Evolutionary conservation across 805 yeast species (phyloP).

Genomic region (Cephaloascus albidus): DNA sequence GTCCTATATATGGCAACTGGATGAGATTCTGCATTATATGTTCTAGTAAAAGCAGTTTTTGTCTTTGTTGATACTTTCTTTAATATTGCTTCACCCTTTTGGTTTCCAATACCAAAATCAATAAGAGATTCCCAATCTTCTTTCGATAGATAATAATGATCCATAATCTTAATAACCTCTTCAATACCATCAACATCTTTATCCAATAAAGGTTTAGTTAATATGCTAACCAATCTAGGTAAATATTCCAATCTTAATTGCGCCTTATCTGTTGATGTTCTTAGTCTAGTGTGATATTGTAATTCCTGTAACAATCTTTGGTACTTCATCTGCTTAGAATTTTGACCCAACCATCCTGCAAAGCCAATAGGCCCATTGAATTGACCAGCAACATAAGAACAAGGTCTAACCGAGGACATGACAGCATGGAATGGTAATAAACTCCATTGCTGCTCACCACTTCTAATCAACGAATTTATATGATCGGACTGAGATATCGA

Average conservation of each 20-base stretch:
- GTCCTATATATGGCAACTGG: conserved; percentile 80
- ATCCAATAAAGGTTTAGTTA: conserved; percentile 49
- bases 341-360: conserved; percentile 84
- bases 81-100: conserved; percentile 23
- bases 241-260: conserved; percentile 73
- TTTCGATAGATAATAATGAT: conserved; percentile 73
- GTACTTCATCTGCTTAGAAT: conserved; percentile 74
- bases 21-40: conserved; percentile 67
- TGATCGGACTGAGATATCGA: conserved; percentile 79
- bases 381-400: conserved; percentile 65
- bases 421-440: conserved; percentile 86
- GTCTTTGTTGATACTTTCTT: conserved; percentile 69
- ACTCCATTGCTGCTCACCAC: conserved; percentile 92
- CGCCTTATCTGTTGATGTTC: conserved; percentile 64
- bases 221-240: conserved; percentile 48
- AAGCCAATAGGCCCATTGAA: conserved; percentile 65
- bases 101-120: conserved; percentile 69
- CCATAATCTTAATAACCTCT: conserved; percentile 65
- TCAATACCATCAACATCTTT: conserved; percentile 56
- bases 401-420: conserved; percentile 76
- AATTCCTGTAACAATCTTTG: conserved; percentile 74
- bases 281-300: conserved; percentile 77
- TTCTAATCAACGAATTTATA: conserved; percentile 74
- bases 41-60: conserved; percentile 80
- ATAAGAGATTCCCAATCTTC: conserved; percentile 88